A percentile compares a stretch with the other conserved stretches of the same genome.
Conservation (phyloP, 2,329 filamentous ascomycete species). For the Nemania bipapillata region DNA sequence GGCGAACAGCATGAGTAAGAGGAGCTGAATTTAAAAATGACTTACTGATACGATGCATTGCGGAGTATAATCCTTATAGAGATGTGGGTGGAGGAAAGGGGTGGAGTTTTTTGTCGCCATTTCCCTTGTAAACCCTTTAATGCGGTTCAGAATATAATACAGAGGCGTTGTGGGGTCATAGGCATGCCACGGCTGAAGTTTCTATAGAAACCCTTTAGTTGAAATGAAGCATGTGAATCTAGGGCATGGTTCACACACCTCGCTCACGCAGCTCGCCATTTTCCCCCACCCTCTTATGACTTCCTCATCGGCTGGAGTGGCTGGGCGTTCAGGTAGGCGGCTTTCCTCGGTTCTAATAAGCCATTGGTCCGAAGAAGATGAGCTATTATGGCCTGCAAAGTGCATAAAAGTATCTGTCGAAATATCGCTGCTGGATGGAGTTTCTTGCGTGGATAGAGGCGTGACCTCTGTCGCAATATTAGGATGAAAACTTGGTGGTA, state of each 20-base stretch:
- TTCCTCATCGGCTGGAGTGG: conserved; percentile 38
- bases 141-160: conserved; percentile 44
- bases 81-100: conserved; percentile 48
- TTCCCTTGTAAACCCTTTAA: conserved; percentile 46
- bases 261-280: conserved; percentile 45
- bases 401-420: conserved; percentile 26
- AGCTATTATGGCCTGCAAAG: conserved; percentile 18
- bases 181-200: conserved; percentile 46
- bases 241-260: background rate
- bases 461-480: conserved; percentile 2
- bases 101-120: conserved; percentile 47
- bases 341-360: conserved; percentile 20
- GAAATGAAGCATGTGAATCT: background rate
- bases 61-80: conserved; percentile 47
- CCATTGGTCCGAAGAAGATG: conserved; percentile 32
- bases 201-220: conserved; percentile 34
- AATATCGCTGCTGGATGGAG: conserved; percentile 3
- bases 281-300: conserved; percentile 30
- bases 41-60: conserved; percentile 45
- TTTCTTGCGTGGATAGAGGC: background rate
- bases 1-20: background rate
- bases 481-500: conserved; percentile 2
- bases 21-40: background rate
- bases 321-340: conserved; percentile 22
- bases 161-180: conserved; percentile 47